Evolutionary conservation across 495 filamentous ascomycete species (phyloP).

Genomic region (Lindgomyces ingoldianus): DNA sequence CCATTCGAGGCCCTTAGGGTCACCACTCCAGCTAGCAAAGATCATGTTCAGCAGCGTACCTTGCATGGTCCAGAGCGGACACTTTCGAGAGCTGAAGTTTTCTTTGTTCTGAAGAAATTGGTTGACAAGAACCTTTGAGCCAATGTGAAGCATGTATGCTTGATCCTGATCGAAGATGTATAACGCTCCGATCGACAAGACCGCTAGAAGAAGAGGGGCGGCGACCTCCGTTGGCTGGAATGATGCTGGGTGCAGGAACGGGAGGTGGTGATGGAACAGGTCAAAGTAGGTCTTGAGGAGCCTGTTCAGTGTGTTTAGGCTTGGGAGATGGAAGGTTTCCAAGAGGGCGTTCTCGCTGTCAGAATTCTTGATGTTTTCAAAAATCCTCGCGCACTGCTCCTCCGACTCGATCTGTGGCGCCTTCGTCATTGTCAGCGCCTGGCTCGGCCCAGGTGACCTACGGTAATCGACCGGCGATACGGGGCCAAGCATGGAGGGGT

Average conservation of each 20-base stretch:
- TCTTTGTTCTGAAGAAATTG: slow-evolving; percentile 97
- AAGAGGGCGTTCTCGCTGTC: slow-evolving; percentile 82
- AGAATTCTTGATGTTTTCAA: slow-evolving; percentile 78
- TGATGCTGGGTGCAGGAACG: slow-evolving; percentile 91
- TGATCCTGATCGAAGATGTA: slow-evolving; percentile 97
- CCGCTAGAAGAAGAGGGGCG: slow-evolving; percentile 81
- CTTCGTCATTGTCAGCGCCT: slow-evolving; percentile 47
- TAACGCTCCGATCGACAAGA: slow-evolving; percentile 91
- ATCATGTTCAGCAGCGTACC: slow-evolving; percentile 96
- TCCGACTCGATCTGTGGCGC: slow-evolving; percentile 60
- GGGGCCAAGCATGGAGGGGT: slow-evolving; percentile 69
- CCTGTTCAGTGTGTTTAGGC: slow-evolving; percentile 73
- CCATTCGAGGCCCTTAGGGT: slow-evolving; percentile 97
- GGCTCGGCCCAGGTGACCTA: slow-evolving; percentile 62
- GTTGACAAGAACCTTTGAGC: slow-evolving; percentile 92
- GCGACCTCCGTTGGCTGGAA: slow-evolving; percentile 78
- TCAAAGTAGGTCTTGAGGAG: slow-evolving; percentile 96
- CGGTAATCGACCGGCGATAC: slow-evolving; percentile 72
- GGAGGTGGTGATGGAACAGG: slow-evolving; percentile 94
- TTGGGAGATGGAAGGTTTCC: slow-evolving; percentile 85
- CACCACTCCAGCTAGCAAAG: slow-evolving; percentile 98
- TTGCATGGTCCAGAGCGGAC: slow-evolving; percentile 97
- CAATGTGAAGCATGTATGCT: slow-evolving; percentile 95
- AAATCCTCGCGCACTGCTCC: slow-evolving; percentile 76
- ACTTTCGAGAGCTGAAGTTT: slow-evolving; percentile 98